Percentiles rank a stretch among this genome's conserved stretches.
Conservation (phyloP, 2,329 filamentous ascomycete genomes). For the Ophiognomonia clavigignenti-juglandacearum region DNA sequence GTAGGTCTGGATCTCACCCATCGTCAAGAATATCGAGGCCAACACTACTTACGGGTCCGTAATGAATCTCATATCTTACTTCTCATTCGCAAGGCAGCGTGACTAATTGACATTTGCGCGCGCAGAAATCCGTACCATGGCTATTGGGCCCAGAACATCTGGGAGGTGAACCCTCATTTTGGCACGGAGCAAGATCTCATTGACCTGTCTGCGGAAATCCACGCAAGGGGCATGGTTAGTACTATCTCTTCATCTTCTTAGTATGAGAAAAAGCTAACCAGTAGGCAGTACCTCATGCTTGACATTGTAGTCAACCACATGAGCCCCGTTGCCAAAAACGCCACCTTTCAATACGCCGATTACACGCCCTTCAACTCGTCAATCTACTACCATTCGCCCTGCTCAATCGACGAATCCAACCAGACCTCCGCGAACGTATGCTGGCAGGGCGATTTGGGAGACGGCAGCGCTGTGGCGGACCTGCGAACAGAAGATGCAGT, state of each 20-base stretch:
- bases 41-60: conserved; percentile 30
- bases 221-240: conserved; percentile 45
- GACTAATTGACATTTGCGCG: no score
- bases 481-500: conserved; percentile 40
- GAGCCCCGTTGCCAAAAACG: conserved; percentile 40
- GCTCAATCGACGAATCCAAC: conserved; percentile 38
- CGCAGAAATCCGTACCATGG: conserved; percentile 33
- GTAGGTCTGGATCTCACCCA: conserved; percentile 37
- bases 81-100: no score
- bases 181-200: conserved; percentile 45
- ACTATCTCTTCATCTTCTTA: no score
- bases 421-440: conserved; percentile 35
- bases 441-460: conserved; percentile 39
- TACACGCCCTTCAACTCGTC: conserved; percentile 50
- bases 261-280: conserved; percentile 16
- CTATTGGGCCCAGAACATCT: conserved; percentile 48
- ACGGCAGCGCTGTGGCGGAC: conserved; percentile 44
- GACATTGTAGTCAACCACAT: conserved; percentile 56
- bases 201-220: conserved; percentile 44
- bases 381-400: conserved; percentile 49
- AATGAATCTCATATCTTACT: neutral
- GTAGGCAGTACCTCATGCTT: conserved; percentile 44
- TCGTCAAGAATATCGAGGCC: conserved; percentile 35
- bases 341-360: conserved; percentile 45
- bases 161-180: conserved; percentile 43